Conservation (phyloP, 768 basidiomycete genomes). For the Rhodotorula graminis region DNA sequence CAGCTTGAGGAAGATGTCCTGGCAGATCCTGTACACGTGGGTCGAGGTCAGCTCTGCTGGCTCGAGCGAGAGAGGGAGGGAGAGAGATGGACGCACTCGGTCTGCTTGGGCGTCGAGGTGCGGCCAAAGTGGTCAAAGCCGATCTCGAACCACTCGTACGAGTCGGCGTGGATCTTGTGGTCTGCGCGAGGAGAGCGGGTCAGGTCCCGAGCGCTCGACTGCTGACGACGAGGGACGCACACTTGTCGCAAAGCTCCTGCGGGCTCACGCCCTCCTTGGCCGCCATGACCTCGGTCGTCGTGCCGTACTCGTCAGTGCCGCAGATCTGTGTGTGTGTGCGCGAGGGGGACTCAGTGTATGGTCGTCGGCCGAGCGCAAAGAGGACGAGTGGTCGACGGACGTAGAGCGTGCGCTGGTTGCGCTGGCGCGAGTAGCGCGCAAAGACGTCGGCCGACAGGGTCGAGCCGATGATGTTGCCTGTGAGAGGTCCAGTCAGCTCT, state of each 20-base stretch:
- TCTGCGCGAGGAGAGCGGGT: slow-evolving; percentile 53
- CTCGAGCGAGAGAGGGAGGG: slow-evolving; percentile 48
- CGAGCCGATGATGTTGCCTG: slow-evolving; percentile 88
- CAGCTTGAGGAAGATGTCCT: slow-evolving; percentile 80
- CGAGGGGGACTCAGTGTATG: too few species aligned
- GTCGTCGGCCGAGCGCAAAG: neutral
- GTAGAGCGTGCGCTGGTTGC: slow-evolving; percentile 84
- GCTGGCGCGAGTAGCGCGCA: slow-evolving; percentile 72
- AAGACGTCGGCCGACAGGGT: slow-evolving; percentile 95
- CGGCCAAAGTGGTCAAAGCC: slow-evolving; percentile 95
- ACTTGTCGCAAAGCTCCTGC: slow-evolving; percentile 46
- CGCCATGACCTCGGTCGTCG: slow-evolving; percentile 96
- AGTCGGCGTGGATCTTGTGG: slow-evolving; percentile 76
- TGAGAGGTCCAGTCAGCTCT: neutral
- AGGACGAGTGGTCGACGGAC: slow-evolving; percentile 36
- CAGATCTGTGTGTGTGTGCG: too few species aligned
- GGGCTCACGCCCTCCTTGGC: slow-evolving; percentile 78
- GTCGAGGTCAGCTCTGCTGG: neutral
- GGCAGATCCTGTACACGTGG: slow-evolving; percentile 58
- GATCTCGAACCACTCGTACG: slow-evolving; percentile 97
- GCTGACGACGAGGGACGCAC: slow-evolving; percentile 15
- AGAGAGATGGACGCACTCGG: slow-evolving; percentile 50
- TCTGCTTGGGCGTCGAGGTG: slow-evolving; percentile 83
- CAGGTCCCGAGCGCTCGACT: slow-evolving; percentile 15
- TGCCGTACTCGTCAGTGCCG: slow-evolving; percentile 99